Conservation (phyloP, 345 rosid species). For the Brassica carinata region DNA sequence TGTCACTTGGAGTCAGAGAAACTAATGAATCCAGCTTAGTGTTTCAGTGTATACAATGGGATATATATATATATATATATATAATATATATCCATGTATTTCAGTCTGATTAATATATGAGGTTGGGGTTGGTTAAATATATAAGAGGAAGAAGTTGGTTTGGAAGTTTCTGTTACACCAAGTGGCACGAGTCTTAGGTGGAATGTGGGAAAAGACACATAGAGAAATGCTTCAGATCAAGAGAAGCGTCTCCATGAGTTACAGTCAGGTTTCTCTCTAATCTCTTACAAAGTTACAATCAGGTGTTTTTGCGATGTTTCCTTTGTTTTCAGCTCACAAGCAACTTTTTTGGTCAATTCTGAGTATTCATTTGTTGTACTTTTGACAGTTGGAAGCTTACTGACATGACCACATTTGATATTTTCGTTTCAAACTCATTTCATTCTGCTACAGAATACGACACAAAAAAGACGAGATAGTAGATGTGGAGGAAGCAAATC, state of each 20-base stretch:
- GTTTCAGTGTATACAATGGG: too few relatives aligned
- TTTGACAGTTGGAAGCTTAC: not conserved
- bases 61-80: too few relatives aligned
- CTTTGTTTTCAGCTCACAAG: not conserved
- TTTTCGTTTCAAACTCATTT: too few relatives aligned
- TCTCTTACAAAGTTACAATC: not conserved
- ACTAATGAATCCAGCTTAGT: too few relatives aligned
- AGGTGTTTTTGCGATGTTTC: not conserved
- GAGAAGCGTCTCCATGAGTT: slow-evolving; percentile 86
- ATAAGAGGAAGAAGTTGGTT: too few relatives aligned
- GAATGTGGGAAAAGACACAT: slow-evolving; percentile 95
- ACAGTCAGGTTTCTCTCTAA: slow-evolving; percentile 65
- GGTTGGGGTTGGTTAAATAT: too few relatives aligned
- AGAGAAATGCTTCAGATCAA: slow-evolving; percentile 89
- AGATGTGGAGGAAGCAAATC: too few relatives aligned
- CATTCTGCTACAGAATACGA: too few relatives aligned
- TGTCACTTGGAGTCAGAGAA: too few relatives aligned
- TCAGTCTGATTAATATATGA: too few relatives aligned
- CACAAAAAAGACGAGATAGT: too few relatives aligned
- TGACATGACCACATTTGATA: not conserved
- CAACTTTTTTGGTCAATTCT: not conserved
- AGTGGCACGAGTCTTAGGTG: slow-evolving; percentile 93
- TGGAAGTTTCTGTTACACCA: slow-evolving; percentile 51
- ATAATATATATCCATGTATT: too few relatives aligned
- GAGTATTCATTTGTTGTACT: not conserved